Conservation (phyloP, 805 yeast genomes). For the Metschnikowia similis region DNA sequence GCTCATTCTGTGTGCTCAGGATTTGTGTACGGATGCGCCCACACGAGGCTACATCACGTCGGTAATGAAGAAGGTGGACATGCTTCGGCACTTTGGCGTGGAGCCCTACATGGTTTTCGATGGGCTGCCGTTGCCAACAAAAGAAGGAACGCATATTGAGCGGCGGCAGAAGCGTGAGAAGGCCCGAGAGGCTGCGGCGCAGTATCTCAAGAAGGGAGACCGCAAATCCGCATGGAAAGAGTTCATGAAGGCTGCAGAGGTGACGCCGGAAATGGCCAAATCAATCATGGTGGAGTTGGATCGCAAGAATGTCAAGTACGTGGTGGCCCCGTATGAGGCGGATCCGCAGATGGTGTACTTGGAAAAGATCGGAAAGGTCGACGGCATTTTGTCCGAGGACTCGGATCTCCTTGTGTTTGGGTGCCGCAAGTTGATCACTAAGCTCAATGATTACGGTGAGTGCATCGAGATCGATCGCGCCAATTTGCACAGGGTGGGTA, state of each 20-base stretch:
- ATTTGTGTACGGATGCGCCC: conserved; percentile 64
- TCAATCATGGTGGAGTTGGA: conserved; percentile 72
- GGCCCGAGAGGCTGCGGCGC: conserved; percentile 55
- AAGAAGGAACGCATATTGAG: conserved; percentile 65
- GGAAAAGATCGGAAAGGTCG: conserved; percentile 68
- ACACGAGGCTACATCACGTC: conserved; percentile 71
- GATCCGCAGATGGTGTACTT: conserved; percentile 94
- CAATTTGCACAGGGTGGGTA: conserved; percentile 46
- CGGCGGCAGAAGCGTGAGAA: conserved; percentile 54
- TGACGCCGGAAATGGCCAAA: conserved; percentile 89
- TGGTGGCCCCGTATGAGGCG: conserved; percentile 98
- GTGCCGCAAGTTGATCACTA: conserved; percentile 68
- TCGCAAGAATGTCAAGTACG: conserved; percentile 51
- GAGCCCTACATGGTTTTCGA: conserved; percentile 89
- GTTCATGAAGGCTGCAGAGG: conserved; percentile 76
- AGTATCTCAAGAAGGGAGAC: conserved; percentile 50
- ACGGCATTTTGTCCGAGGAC: conserved; percentile 90
- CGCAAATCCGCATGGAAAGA: conserved; percentile 58
- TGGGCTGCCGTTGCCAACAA: conserved; percentile 82
- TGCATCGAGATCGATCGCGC: conserved; percentile 66
- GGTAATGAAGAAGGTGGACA: conserved; percentile 59
- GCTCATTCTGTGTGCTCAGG: conserved; percentile 76
- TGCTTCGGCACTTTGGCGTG: conserved; percentile 65
- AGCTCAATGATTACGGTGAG: conserved; percentile 69
- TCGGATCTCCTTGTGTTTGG: conserved; percentile 92